A percentile compares a stretch with the other conserved stretches of the same genome.
Evolutionary conservation across 2,329 filamentous ascomycete genomes (phyloP).

Genomic region (Neoascochyta sp.): DNA sequence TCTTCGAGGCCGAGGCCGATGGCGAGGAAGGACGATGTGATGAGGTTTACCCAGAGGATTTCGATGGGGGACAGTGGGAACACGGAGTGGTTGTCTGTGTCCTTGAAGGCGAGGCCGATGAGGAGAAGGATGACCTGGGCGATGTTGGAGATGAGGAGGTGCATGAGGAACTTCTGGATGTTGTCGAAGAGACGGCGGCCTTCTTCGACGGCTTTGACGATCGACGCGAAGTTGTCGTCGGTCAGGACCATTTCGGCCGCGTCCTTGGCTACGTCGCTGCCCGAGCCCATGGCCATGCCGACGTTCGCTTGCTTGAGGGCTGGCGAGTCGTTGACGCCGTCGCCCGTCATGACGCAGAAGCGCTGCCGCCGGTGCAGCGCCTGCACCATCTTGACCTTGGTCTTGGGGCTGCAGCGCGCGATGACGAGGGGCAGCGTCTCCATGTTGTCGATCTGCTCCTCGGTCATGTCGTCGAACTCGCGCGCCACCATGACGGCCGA

Average conservation of each 20-base stretch:
- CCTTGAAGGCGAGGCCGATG: conserved; percentile 47
- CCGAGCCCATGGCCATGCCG: conserved; percentile 43
- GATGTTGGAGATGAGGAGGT: conserved; percentile 49
- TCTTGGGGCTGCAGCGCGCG: conserved; percentile 46
- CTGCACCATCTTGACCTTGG: conserved; percentile 49
- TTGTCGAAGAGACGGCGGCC: conserved; percentile 42
- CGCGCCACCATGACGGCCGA: conserved; percentile 43
- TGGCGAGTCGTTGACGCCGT: conserved; percentile 42
- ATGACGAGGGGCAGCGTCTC: conserved; percentile 44
- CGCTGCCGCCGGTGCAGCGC: conserved; percentile 37
- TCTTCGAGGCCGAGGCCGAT: conserved; percentile 48
- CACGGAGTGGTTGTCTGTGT: conserved; percentile 42
- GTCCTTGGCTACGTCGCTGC: conserved; percentile 41
- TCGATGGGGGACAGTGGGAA: conserved; percentile 48
- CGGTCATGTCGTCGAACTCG: conserved; percentile 44
- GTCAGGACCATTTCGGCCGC: conserved; percentile 42
- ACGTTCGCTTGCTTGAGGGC: conserved; percentile 42
- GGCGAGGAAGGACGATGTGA: conserved; percentile 47
- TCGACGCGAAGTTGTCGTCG: conserved; percentile 43
- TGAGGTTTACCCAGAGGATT: conserved; percentile 49
- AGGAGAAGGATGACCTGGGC: conserved; percentile 48
- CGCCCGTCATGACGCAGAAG: conserved; percentile 45
- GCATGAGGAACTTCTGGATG: conserved; percentile 47
- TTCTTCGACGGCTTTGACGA: conserved; percentile 42
- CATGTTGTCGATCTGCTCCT: conserved; percentile 43